Conservation (phyloP, 192 early-diverging fungal genomes). For the Coemansia sp. region DNA sequence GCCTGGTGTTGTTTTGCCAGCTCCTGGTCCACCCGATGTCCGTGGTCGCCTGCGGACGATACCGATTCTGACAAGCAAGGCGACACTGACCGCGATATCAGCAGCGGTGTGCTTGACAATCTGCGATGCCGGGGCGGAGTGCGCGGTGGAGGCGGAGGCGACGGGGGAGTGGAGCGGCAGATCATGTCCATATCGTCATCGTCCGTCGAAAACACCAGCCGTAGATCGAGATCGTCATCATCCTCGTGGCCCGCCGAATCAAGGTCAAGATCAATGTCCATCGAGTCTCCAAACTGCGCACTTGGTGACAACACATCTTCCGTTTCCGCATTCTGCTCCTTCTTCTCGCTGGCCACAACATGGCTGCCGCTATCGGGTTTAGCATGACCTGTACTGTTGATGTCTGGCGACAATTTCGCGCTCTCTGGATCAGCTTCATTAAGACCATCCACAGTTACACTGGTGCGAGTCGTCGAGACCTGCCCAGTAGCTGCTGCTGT, state of each 20-base stretch:
- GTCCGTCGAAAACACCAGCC: slow-evolving; percentile 35
- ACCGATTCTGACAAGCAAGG: slow-evolving; percentile 12
- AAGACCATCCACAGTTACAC: neutral
- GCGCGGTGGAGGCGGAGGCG: slow-evolving; percentile 37
- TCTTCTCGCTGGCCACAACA: neutral
- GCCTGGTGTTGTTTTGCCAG: neutral
- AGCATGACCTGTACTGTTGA: neutral
- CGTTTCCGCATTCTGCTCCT: neutral
- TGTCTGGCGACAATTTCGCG: neutral
- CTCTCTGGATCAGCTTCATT: neutral
- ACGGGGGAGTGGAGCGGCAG: slow-evolving; percentile 50
- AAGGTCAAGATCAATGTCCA: slow-evolving; percentile 23
- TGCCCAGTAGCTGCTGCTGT: neutral
- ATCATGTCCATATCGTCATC: slow-evolving; percentile 44
- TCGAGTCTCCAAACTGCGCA: neutral
- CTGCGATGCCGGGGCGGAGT: slow-evolving; percentile 25
- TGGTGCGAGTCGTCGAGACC: neutral
- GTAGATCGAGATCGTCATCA: slow-evolving; percentile 31
- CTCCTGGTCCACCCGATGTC: neutral
- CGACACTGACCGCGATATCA: slow-evolving; percentile 25
- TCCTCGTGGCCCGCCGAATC: slow-evolving; percentile 3
- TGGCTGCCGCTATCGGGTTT: neutral
- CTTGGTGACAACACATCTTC: neutral
- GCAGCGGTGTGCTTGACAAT: slow-evolving; percentile 26
- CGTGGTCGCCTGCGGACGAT: slow-evolving; percentile 1